Percentiles rank a stretch among this genome's conserved stretches.
Conservation (phyloP, 768 basidiomycete species). For the Dioszegia hungarica region DNA sequence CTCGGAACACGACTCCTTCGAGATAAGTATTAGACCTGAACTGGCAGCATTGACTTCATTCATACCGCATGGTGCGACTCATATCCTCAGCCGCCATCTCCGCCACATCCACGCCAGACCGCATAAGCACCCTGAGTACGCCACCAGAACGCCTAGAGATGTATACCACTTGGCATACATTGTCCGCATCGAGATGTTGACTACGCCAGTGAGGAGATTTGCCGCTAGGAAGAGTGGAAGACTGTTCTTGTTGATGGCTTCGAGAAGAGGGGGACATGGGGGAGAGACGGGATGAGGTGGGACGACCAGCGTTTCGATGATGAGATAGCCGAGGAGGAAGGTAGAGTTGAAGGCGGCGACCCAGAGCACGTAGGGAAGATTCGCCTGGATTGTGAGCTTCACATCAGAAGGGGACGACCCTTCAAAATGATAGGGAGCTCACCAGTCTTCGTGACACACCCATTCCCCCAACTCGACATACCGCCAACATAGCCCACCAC, state of each 20-base stretch:
- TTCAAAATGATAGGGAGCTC: no score
- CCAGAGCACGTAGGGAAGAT: slow-evolving; percentile 85
- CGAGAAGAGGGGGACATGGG: slow-evolving; percentile 56
- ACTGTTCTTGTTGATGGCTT: slow-evolving; percentile 77
- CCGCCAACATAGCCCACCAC: slow-evolving; percentile 67
- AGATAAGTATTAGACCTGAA: no score
- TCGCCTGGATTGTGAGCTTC: slow-evolving; percentile 57
- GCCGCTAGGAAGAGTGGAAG: slow-evolving; percentile 76
- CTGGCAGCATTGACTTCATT: no score
- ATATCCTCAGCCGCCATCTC: slow-evolving; percentile 22
- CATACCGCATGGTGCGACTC: no score
- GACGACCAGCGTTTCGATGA: slow-evolving; percentile 69
- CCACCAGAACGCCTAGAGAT: slow-evolving; percentile 61
- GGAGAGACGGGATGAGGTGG: slow-evolving; percentile 47
- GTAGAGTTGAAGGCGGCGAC: slow-evolving; percentile 79
- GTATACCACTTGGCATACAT: slow-evolving; percentile 64
- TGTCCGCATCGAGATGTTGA: slow-evolving; percentile 73
- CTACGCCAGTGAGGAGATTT: slow-evolving; percentile 75
- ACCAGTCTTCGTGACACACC: slow-evolving; percentile 63
- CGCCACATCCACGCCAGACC: slow-evolving; percentile 59
- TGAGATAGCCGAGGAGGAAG: slow-evolving; percentile 73
- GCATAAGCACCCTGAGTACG: slow-evolving; percentile 62
- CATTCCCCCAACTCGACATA: slow-evolving; percentile 30
- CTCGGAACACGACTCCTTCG: no score
- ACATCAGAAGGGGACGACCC: no score